Evolutionary conservation across 306 rosid species (phyloP).

Genomic region (Prinsepia uniflora): DNA sequence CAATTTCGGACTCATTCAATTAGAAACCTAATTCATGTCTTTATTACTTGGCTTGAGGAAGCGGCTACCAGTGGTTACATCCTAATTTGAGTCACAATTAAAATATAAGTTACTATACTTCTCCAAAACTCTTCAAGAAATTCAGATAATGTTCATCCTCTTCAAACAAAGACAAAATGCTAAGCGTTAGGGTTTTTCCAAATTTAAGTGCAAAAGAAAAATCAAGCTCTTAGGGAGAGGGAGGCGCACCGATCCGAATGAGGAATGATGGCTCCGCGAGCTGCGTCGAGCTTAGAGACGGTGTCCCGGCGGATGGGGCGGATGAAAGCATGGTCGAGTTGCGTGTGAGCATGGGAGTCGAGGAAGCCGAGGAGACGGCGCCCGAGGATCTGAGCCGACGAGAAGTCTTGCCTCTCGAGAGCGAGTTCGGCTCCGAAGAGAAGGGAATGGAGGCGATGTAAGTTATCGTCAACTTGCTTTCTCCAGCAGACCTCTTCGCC

Average conservation of each 20-base stretch:
- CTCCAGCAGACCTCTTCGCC: slow-evolving; percentile 50
- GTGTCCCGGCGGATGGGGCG: slow-evolving; percentile 63
- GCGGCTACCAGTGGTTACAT: neutral
- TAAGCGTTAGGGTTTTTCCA: slow-evolving; percentile 5
- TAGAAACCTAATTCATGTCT: neutral
- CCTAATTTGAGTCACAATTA: neutral
- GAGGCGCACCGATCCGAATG: slow-evolving; percentile 57
- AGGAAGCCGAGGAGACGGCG: slow-evolving; percentile 88
- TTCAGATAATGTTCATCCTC: neutral
- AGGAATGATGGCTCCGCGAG: slow-evolving; percentile 55
- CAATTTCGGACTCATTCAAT: neutral
- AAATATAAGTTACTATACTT: neutral
- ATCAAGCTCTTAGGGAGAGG: neutral
- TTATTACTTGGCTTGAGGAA: too few species aligned
- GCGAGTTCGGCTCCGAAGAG: slow-evolving; percentile 69
- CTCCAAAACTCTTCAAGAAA: neutral
- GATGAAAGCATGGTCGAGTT: slow-evolving; percentile 54
- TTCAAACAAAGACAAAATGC: neutral
- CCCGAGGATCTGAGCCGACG: slow-evolving; percentile 55
- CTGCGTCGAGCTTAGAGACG: slow-evolving; percentile 36
- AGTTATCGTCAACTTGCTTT: slow-evolving; percentile 50
- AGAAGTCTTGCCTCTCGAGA: slow-evolving; percentile 45
- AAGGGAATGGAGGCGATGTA: slow-evolving; percentile 74
- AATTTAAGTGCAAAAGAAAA: neutral
- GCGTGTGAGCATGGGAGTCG: slow-evolving; percentile 49